Evolutionary conservation across 2,329 filamentous ascomycete genomes (phyloP), one percentile per base, ranked within the genome.

Genomic region (Scedosporium minutisporum): DNA sequence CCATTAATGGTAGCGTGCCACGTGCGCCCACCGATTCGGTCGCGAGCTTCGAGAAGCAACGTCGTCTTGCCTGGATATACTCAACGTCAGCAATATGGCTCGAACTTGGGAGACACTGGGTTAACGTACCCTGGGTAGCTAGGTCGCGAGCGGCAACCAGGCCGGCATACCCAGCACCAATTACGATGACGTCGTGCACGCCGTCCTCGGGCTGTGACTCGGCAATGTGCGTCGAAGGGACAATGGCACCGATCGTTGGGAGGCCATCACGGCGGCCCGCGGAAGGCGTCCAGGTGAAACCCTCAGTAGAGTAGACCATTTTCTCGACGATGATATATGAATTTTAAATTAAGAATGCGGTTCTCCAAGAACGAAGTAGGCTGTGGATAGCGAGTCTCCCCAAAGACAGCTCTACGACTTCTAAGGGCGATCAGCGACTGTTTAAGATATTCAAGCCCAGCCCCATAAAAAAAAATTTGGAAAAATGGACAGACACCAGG

Each of bases 11-110:
- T 70, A 6, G 72, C 68, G 2, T 70, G 71, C 72, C 74, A 78
- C 1, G 74, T 74, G 1, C 77, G 70, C 1, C 77, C 76, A 12
- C 76, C 76, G 53, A 78, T 72, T 1, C 76, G 68, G 62, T 79
- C 76, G 25, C 77, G 69, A 33, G 29, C 29, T 33, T 33, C 29
- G 29, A 33, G 29, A 33, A 33, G 29, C 29, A 33, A 33, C 6
- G 29, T 33, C 29, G 7, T 33, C 29, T 33, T 33, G 29, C 29
- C 29, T 33, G 7, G 6, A 9, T 9, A 9, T 33, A 9, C 29
- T 33, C 29, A 6, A 33, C 9, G 29, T 33, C 29, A 33, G 29
- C 29, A n/a, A n/a, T 9, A 33, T 33, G 29, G 29, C 29, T 33
- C 6, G 29, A 33, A 33, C 6, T 33, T 33, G 29, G 29, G 6